These are phyloP conservation scores for Plasmodium knowlesi DNA, from an alignment of 169 alveolate genomes.

Conservation along the genomic window DNA sequence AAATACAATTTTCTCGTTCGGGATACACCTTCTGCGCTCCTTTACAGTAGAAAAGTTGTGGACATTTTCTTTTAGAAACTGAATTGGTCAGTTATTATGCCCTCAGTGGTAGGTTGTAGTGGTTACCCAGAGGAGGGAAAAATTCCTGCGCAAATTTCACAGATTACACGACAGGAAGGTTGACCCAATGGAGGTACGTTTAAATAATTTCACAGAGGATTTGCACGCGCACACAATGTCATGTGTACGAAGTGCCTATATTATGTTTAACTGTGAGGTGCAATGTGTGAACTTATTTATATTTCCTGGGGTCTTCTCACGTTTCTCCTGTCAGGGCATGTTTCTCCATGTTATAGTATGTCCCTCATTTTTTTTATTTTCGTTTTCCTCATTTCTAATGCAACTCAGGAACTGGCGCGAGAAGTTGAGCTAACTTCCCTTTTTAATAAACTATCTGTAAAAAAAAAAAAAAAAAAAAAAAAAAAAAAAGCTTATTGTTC, in stretches of 20 bases:
- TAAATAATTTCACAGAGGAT: background rate
- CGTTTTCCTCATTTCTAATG: background rate
- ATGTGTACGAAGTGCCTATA: background rate
- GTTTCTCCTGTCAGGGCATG: background rate
- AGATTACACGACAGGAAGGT: background rate
- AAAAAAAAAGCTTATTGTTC: background rate
- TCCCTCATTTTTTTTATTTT: background rate
- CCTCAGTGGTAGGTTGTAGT: background rate
- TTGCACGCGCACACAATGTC: background rate
- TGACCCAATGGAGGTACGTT: background rate
- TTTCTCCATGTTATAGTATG: background rate
- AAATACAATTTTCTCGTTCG: background rate
- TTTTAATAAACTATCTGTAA: constrained; percentile 65
- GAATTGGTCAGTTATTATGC: background rate
- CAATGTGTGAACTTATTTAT: background rate
- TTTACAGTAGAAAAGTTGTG: background rate
- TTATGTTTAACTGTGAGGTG: background rate
- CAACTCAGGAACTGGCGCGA: constrained; percentile 21
- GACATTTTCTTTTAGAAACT: background rate
- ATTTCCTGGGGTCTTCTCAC: background rate
- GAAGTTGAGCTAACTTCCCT: constrained; percentile 63
- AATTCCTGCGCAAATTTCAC: background rate
- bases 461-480: background rate
- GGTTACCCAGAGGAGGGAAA: background rate
- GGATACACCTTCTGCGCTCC: background rate